Base-by-base conservation (phyloP, 768 basidiomycete species). In the Daedaleopsis sinensis region DNA sequence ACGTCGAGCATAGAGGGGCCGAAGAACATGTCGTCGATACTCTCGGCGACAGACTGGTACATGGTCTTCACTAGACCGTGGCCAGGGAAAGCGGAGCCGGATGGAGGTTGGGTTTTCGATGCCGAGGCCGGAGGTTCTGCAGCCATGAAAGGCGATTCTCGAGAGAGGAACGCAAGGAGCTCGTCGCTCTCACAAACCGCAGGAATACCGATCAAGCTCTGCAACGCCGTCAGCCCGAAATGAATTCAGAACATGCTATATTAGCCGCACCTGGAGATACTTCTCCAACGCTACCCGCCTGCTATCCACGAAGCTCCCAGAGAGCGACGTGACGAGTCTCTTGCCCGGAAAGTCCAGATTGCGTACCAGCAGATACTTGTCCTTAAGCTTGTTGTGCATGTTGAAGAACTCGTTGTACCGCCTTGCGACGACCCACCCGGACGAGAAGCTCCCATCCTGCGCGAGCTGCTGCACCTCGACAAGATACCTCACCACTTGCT, bases 11-110 rank as follows among this genome's bases (percentile, higher is more conserved):
- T 95, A 0, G 94, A 95, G 2, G 92, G 96, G 3, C 93, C 95
- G 65, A 96, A 94, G 75, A 96, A 89, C 84, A 97, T 93, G 73
- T 98, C 97, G 73, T 99, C 97, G 68, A 98, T 89, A 72, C 94
- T 95, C 64, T 93, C 92, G 6, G 96, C 86, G 49, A 99, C 92
- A 24, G 94, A 93, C 35, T 90, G 88, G 71, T 96, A 98, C 59
- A 99, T 84, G 23, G 87, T 90, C 57, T 89, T 88, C 55, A 98
- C 92, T 39, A 97, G 80, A 58, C 86, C 87, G 15, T 85, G 85
- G 8, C 89, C 88, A 19, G 88, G 86, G 67, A 89, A 88, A 0
- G 79, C 70, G 15, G 77, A 73, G 6, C 50, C 47, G 10, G 64
- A 42, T 8, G 62, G 52, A n/a, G 78, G 66, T 12, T 3, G 39